A percentile compares a stretch with the other conserved stretches of the same genome.
Conservation (phyloP, 1,284 basidiomycete species). For the Tilletiaria anomala region DNA sequence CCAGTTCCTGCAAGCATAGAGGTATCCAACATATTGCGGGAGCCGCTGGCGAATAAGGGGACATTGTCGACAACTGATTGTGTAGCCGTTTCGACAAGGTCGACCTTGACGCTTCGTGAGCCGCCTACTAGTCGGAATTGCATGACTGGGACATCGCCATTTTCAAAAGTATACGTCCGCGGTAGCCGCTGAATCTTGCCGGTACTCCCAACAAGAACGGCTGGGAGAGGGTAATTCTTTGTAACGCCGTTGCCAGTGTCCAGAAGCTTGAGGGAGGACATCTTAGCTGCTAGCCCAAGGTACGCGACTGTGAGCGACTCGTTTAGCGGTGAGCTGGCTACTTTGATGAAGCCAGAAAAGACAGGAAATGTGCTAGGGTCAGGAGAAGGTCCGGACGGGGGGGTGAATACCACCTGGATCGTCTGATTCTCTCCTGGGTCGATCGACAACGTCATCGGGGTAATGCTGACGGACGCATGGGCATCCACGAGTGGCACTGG, state of each 20-base stretch:
- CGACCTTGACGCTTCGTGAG: neutral
- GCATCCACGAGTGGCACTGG: constrained; percentile 2
- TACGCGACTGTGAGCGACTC: constrained; percentile 4
- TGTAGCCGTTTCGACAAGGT: neutral
- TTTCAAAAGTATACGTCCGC: constrained; percentile 1
- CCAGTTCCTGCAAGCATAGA: too few relatives aligned
- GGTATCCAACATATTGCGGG: too few relatives aligned
- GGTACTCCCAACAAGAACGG: constrained; percentile 1
- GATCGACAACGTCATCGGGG: neutral
- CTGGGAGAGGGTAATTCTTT: constrained; percentile 4
- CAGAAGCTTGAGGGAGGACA: constrained; percentile 1
- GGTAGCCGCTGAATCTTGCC: constrained; percentile 4
- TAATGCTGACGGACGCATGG: constrained; percentile 1
- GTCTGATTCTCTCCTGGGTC: constrained; percentile 1
- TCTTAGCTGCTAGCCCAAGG: constrained; percentile 2
- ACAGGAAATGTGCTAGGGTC: constrained; percentile 3
- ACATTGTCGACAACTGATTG: too few relatives aligned
- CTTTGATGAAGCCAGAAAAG: constrained; percentile 3
- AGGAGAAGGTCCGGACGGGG: neutral
- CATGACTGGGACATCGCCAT: constrained; percentile 3
- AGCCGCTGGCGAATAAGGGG: too few relatives aligned
- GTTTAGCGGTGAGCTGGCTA: constrained; percentile 1
- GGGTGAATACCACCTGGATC: constrained; percentile 1
- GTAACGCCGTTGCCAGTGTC: constrained; percentile 2
- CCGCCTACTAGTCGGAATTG: constrained; percentile 3